Evolutionary conservation across 2,329 filamentous ascomycete genomes (phyloP), one percentile per base, ranked within the genome.

Genomic region (Colletotrichum lupini): DNA sequence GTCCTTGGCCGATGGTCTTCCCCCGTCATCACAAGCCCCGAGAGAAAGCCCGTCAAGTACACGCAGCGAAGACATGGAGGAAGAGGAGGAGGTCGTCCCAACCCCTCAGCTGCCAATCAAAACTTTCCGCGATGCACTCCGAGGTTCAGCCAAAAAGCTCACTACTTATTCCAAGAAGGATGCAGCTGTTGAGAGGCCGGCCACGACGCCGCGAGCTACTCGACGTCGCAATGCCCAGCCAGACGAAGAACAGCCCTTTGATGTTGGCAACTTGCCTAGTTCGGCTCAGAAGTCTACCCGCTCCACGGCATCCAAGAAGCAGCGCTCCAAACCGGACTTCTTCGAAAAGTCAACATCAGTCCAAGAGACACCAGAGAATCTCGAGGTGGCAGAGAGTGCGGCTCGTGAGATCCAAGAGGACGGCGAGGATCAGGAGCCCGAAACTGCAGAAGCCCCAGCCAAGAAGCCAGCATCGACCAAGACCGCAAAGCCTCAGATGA

Each of bases 261-360:
- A 78, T 5, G 64, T 68, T 14, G 73, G 68, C 37, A 61, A 64
- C 35, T 26, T 30, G 35, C 66, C 58, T 63, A 56, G 76, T 64
- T 22, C 72, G 2, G 72, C 68, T 6, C 62, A 52, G n/a, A 67
- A 63, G 37, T 74, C 68, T 22, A 69, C 22, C n/a, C 80, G 82
- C 30, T 80, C 84, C 42, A 82, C 82, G 37, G 79, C 82, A 67
- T 81, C 82, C 56, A 88, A 86, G 37, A 37, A 49, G n/a, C 72
- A 74, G 35, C 72, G 72, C 7, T 63, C 84, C 60, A 89, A 89
- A 77, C 84, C 85, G 11, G 86, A 85, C 22, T 86, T 82, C 68
- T 86, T 85, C 55, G 79, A 82, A 66, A 77, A 80, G 1, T 74
- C 78, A 11, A 74, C 76, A 5, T 75, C 75, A 0, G 77, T 77